Conservation (phyloP, 1,284 basidiomycete species). For the Phylloboletellus chloephorus region DNA sequence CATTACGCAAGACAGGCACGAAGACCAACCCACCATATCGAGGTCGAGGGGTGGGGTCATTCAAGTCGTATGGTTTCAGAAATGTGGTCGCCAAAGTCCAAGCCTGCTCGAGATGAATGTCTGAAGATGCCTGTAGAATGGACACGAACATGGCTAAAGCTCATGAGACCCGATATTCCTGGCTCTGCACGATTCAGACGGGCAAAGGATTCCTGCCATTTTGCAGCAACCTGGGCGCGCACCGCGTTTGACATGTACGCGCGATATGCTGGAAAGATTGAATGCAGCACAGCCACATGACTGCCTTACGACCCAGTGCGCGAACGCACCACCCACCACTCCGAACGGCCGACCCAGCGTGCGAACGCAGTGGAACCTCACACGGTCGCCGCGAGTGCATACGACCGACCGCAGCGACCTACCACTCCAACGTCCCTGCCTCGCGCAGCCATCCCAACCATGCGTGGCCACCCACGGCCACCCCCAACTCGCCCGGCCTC, state of each 20-base stretch:
- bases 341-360: too few species aligned
- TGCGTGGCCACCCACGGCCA: too few species aligned
- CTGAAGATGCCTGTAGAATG: not conserved
- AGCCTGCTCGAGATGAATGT: conserved; percentile 40
- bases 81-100: conserved; percentile 57
- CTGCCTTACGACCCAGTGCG: too few species aligned
- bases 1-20: not conserved
- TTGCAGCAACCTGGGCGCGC: conserved; percentile 55
- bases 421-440: too few species aligned
- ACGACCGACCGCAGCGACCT: too few species aligned
- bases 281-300: conserved; percentile 21
- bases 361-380: too few species aligned
- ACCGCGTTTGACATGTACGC: conserved; percentile 52
- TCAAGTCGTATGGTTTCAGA: conserved; percentile 53
- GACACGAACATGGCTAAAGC: conserved; percentile 54
- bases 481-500: too few species aligned
- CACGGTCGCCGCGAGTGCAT: too few species aligned
- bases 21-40: conserved; percentile 35
- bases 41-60: conserved; percentile 30
- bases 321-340: too few species aligned
- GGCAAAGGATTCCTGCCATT: conserved; percentile 67
- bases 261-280: conserved; percentile 36
- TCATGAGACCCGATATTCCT: conserved; percentile 61
- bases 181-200: conserved; percentile 57
- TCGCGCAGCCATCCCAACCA: too few species aligned